phyloP scores from a whole-genome alignment of 768 basidiomycete genomes.

The Suillus clintonianus region DNA sequence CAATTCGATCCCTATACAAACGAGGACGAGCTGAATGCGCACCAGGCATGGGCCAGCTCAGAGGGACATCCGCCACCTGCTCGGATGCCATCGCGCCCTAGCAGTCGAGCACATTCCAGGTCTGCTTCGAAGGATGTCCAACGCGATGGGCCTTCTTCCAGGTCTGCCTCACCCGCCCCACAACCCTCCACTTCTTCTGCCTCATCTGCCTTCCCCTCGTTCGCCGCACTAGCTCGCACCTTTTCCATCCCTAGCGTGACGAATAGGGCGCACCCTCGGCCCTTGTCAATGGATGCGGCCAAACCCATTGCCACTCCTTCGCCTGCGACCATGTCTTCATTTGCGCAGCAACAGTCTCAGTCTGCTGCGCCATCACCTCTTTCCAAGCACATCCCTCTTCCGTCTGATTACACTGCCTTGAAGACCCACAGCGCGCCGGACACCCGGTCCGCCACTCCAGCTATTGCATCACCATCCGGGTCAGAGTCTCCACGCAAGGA shows the following conservation, averaged over 20 bases:
- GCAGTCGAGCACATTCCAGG: slow-evolving; percentile 8
- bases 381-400: slow-evolving; percentile 9
- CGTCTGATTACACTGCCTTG: not conserved
- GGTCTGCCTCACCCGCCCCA: slow-evolving; percentile 28
- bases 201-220: slow-evolving; percentile 54
- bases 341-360: slow-evolving; percentile 35
- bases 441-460: slow-evolving; percentile 27
- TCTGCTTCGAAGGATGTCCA: slow-evolving; percentile 11
- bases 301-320: slow-evolving; percentile 60
- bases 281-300: slow-evolving; percentile 62
- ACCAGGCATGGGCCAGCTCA: slow-evolving; percentile 63
- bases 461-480: slow-evolving; percentile 18
- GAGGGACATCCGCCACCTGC: slow-evolving; percentile 62
- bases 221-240: slow-evolving; percentile 66
- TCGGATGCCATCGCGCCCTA: slow-evolving; percentile 27
- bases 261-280: slow-evolving; percentile 45
- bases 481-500: slow-evolving; percentile 37
- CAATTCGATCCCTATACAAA: slow-evolving; percentile 72
- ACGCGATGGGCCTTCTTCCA: slow-evolving; percentile 5
- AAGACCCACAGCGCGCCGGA: slow-evolving; percentile 15
- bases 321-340: slow-evolving; percentile 57
- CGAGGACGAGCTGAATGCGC: slow-evolving; percentile 58
- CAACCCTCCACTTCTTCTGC: slow-evolving; percentile 9
- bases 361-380: slow-evolving; percentile 9
- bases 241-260: slow-evolving; percentile 54